A percentile compares a stretch with the other conserved stretches of the same genome.
Conservation (phyloP, 371 early-diverging fungal species). For the Sporodiniella umbellata region DNA sequence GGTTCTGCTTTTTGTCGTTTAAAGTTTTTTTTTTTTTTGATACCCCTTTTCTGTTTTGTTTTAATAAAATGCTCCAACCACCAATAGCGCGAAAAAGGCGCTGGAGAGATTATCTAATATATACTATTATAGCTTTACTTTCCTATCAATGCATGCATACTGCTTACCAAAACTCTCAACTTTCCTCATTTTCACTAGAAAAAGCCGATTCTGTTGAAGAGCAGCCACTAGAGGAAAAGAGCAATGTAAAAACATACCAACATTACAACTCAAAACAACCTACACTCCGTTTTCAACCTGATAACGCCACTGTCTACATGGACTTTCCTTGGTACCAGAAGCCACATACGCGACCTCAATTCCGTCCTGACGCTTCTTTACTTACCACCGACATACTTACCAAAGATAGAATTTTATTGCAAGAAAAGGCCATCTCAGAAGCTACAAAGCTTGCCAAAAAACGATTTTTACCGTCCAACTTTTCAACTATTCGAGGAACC, state of each 20-base stretch:
- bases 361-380: slow-evolving; percentile 1
- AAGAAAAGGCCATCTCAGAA: slow-evolving; percentile 12
- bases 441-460: slow-evolving; percentile 14
- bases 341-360: slow-evolving; percentile 15
- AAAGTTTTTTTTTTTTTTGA: not conserved
- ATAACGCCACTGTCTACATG: not conserved
- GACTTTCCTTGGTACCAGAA: slow-evolving; percentile 29
- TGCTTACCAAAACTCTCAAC: not conserved
- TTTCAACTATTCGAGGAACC: slow-evolving; percentile 21
- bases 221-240: not conserved
- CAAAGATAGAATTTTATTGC: slow-evolving; percentile 12
- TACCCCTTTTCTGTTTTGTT: not conserved
- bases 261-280: slow-evolving; percentile 1
- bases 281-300: not conserved
- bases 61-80: not conserved
- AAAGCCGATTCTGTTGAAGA: not conserved
- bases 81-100: not conserved
- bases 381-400: slow-evolving; percentile 7
- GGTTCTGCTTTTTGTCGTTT: too few species aligned
- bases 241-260: not conserved
- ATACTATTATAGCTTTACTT: not conserved
- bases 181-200: not conserved
- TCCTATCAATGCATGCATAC: not conserved
- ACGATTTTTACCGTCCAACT: slow-evolving; percentile 4
- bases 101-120: not conserved